Percentiles rank a stretch among this genome's conserved stretches.
Evolutionary conservation across 176 grass and related monocot species (phyloP).

Genomic region (Urochloa ruziziensis): DNA sequence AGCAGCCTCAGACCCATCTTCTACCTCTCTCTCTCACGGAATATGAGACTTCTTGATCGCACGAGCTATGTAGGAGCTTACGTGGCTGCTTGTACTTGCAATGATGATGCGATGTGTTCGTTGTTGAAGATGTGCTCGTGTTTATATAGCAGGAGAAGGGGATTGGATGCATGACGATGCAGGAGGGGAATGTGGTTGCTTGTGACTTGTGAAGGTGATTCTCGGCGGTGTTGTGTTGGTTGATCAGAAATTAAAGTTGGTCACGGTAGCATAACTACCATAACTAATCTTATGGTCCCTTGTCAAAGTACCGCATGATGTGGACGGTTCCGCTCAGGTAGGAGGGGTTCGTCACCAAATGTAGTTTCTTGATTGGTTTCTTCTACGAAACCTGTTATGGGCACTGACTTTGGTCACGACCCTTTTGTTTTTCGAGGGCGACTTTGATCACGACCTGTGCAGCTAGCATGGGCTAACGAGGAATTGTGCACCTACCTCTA

Average conservation of each 20-base stretch:
- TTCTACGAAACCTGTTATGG: not conserved
- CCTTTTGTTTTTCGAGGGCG: too few relatives aligned
- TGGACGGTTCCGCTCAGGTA: not conserved
- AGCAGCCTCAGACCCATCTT: not conserved
- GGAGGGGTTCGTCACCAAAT: constrained; percentile 34
- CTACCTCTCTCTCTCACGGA: not conserved
- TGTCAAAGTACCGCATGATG: not conserved
- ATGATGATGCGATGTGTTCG: not conserved
- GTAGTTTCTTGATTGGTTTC: not conserved
- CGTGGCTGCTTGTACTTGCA: not conserved
- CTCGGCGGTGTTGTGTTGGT: constrained; percentile 15
- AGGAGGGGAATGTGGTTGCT: not conserved
- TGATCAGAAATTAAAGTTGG: constrained; percentile 35
- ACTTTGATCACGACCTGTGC: too few relatives aligned
- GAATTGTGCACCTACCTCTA: too few relatives aligned
- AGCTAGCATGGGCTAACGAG: too few relatives aligned
- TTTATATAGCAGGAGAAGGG: constrained; percentile 7
- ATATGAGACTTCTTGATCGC: not conserved
- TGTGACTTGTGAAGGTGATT: not conserved
- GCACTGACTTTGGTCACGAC: not conserved
- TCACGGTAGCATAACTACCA: constrained; percentile 42
- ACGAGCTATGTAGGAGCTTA: not conserved
- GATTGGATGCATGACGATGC: not conserved
- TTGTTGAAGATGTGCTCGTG: not conserved
- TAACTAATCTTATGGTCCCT: constrained; percentile 10